Base-by-base conservation (phyloP, 2,329 filamentous ascomycete species). In the Elsinoe ampelina region DNA sequence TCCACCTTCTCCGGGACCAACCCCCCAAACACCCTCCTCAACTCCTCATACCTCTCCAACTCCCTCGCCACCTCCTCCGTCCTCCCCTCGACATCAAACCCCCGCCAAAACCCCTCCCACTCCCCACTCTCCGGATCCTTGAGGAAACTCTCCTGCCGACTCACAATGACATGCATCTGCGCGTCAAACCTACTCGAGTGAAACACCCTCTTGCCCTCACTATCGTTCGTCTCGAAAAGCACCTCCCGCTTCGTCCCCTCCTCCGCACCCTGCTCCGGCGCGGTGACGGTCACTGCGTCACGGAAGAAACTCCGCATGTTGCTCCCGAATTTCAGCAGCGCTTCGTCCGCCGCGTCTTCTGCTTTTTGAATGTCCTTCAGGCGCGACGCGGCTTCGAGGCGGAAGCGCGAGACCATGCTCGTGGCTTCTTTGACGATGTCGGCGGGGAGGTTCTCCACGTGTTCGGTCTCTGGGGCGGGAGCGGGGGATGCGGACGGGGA, bases 271-370 rank as follows among this genome's bases (percentile, higher is more conserved):
- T 75, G 75, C 1, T 75, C 77, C 0, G 89, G 89, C 0, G 91
- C 87, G 13, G 89, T 85, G 64, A 98, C 89, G 55, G 81, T 89
- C 57, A 98, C 87, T 52, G 93, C 93, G 63, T 98, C 92, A 54
- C 85, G 83, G 60, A 98, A 76, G 73, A 95, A 97, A 71, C 92
- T 87, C 36, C 89, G 81, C 50, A 98, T 83, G 65, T 93, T 96
- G 58, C 84, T 83, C 19, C 93, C 93, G 66, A 97, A 96, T 62
- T 89, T 88, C 63, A 97, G 75, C 8, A 98, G 81, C 0, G 93
- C 93, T 71, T 97, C 93, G 69, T 98, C 93, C 6, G 93, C 93
- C 3, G 92, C 92, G 67, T 97, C 92, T 72, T 98, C 93, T 11
- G 92, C 93, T 64, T 83, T 83, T 67, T 96, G 88, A 17, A 97